These are phyloP conservation scores for Colletotrichum gloeosporioides DNA, from an alignment of 2,329 filamentous ascomycete species.

Conservation along the genomic window DNA sequence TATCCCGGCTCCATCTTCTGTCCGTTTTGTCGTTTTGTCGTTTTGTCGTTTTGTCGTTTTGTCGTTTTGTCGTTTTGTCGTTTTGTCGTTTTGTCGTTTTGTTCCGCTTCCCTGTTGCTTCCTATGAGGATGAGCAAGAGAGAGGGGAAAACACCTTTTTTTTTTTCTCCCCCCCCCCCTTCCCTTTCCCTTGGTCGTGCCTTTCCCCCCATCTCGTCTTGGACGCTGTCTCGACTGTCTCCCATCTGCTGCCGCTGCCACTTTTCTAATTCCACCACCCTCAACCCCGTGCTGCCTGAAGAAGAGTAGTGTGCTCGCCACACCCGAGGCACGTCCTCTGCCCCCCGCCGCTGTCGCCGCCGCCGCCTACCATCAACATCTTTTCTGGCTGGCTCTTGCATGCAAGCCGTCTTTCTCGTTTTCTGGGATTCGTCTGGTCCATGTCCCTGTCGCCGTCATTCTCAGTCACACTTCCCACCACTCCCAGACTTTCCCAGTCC, in stretches of 20 bases:
- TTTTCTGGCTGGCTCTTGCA: not conserved
- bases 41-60: not conserved
- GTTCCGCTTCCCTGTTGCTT: not conserved
- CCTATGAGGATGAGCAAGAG: not conserved
- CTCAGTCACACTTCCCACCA: not conserved
- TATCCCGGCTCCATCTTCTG: not conserved
- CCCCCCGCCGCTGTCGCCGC: not conserved
- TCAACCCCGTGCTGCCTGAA: not conserved
- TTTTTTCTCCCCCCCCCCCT: not conserved
- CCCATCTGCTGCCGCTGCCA: not conserved
- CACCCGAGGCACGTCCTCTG: not conserved
- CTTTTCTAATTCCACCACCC: not conserved
- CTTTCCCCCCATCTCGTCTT: not conserved
- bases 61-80: not conserved
- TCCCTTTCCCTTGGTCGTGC: not conserved
- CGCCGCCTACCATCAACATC: not conserved
- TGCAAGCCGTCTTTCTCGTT: not conserved
- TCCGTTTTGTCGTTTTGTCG: not conserved
- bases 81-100: not conserved
- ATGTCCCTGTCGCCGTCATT: conserved; percentile 7
- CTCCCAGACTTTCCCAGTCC: not conserved
- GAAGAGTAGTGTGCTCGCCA: not conserved
- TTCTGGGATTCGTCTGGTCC: not conserved
- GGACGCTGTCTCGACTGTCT: not conserved
- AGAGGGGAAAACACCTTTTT: not conserved